These are phyloP conservation scores for Calocybe gangraenosa DNA, from an alignment of 768 basidiomycete genomes.

Conservation along the genomic window DNA sequence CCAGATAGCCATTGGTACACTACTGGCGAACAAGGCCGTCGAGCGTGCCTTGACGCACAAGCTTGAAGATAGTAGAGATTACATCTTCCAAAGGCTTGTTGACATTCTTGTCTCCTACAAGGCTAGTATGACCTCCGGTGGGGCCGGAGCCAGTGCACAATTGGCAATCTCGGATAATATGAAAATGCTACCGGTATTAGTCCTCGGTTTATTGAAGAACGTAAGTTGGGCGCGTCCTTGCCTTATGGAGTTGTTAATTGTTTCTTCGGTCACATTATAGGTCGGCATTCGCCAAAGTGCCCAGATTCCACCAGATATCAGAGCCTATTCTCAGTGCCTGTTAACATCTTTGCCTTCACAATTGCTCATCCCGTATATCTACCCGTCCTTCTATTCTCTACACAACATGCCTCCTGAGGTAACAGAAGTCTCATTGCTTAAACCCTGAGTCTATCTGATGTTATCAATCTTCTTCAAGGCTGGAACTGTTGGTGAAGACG, in stretches of 20 bases:
- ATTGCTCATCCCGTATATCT: conserved; percentile 87
- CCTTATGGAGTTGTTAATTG: background rate
- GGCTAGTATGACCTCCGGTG: conserved; percentile 92
- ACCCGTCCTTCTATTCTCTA: conserved; percentile 92
- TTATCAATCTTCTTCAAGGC: conserved; percentile 41
- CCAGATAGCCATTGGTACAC: conserved; percentile 79
- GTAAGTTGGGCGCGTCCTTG: conserved; percentile 37
- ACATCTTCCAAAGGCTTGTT: conserved; percentile 77
- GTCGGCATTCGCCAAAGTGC: conserved; percentile 94
- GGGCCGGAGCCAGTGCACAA: conserved; percentile 91
- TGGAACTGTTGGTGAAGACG: conserved; percentile 87
- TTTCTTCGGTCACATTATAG: conserved; percentile 30
- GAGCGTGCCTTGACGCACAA: conserved; percentile 83
- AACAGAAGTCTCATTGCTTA: conserved; percentile 14
- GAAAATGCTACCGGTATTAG: conserved; percentile 89
- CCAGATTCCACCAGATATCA: conserved; percentile 94
- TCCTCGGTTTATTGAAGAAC: conserved; percentile 91
- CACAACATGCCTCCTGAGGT: conserved; percentile 96
- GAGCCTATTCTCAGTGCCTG: conserved; percentile 91
- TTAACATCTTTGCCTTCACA: conserved; percentile 90
- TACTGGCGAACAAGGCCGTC: conserved; percentile 89
- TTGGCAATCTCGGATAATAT: conserved; percentile 90
- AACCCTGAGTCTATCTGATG: conserved; percentile 6
- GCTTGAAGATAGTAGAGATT: conserved; percentile 85
- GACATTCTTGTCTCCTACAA: conserved; percentile 89